phyloP scores from a whole-genome alignment of 345 rosid genomes.

The Gossypioides kirkii region DNA sequence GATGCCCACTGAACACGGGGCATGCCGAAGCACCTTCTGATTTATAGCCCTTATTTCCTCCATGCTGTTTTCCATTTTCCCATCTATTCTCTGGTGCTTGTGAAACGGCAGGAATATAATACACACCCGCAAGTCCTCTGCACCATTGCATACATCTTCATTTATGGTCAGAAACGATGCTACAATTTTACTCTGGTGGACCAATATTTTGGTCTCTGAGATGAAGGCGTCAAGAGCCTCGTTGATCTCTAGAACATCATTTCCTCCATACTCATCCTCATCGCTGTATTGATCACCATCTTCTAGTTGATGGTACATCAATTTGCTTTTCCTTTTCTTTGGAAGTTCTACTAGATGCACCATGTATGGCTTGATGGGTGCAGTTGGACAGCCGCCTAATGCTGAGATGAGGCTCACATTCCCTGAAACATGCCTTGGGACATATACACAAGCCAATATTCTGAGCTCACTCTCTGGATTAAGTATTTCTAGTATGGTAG shows the following conservation, averaged over 20 bases:
- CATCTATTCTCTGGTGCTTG: slow-evolving; percentile 87
- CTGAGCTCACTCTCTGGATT: slow-evolving; percentile 58
- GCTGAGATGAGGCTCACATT: slow-evolving; percentile 48
- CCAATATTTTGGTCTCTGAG: slow-evolving; percentile 36
- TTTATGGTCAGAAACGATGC: slow-evolving; percentile 46
- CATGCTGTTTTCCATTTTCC: slow-evolving; percentile 57
- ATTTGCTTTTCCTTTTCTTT: slow-evolving; percentile 35
- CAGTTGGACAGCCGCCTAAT: slow-evolving; percentile 33
- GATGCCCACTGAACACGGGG: slow-evolving; percentile 76
- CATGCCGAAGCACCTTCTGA: slow-evolving; percentile 69
- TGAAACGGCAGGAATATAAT: slow-evolving; percentile 76
- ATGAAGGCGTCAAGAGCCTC: slow-evolving; percentile 59
- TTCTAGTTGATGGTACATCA: slow-evolving; percentile 63
- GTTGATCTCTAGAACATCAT: slow-evolving; percentile 71
- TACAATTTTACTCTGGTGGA: slow-evolving; percentile 59
- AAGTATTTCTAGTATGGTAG: slow-evolving; percentile 41
- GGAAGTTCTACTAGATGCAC: slow-evolving; percentile 80
- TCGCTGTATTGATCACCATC: slow-evolving; percentile 52
- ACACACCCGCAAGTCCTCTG: slow-evolving; percentile 67
- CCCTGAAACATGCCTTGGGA: slow-evolving; percentile 65
- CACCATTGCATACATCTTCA: slow-evolving; percentile 61
- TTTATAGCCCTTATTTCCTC: slow-evolving; percentile 65
- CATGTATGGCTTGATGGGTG: slow-evolving; percentile 51
- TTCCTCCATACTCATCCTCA: slow-evolving; percentile 79
- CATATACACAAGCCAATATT: slow-evolving; percentile 57